Percentiles rank a stretch among this genome's conserved stretches.
These are phyloP conservation scores for Saccharum officinarum DNA, from an alignment of 176 grass and related monocot species.

Conservation along the genomic window DNA sequence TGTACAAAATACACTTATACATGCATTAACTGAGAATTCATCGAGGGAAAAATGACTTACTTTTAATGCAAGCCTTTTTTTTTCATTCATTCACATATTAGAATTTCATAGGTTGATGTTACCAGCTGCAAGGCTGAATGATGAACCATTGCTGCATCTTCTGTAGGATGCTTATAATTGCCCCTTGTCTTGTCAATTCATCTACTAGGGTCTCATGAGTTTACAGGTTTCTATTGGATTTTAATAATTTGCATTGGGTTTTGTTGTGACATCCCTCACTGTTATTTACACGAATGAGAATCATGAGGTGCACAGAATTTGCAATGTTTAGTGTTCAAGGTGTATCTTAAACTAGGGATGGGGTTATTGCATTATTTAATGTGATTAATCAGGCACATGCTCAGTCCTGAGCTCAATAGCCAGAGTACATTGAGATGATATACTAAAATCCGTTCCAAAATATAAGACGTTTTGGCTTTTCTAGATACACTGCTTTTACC, in stretches of 20 bases:
- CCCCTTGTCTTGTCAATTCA: background rate
- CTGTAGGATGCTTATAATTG: background rate
- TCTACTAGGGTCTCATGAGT: background rate
- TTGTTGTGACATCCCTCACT: background rate
- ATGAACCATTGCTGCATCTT: background rate
- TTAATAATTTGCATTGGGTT: background rate
- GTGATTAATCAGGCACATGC: background rate
- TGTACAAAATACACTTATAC: background rate
- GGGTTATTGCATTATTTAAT: background rate
- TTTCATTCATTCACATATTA: background rate
- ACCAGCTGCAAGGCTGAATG: constrained; percentile 15
- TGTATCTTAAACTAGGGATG: background rate
- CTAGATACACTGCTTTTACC: no score
- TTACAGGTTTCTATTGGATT: background rate
- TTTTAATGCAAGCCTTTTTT: background rate
- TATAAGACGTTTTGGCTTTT: no score
- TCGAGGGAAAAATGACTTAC: background rate
- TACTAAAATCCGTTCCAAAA: no score
- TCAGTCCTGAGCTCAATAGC: no score
- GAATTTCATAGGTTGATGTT: background rate
- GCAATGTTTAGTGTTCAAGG: background rate
- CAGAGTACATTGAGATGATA: background rate
- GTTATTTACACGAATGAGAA: background rate
- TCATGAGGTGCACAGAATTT: background rate
- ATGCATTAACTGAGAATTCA: background rate